These are phyloP conservation scores for Sphagnurus paluster DNA, from an alignment of 1,284 basidiomycete genomes.

Conservation along the genomic window DNA sequence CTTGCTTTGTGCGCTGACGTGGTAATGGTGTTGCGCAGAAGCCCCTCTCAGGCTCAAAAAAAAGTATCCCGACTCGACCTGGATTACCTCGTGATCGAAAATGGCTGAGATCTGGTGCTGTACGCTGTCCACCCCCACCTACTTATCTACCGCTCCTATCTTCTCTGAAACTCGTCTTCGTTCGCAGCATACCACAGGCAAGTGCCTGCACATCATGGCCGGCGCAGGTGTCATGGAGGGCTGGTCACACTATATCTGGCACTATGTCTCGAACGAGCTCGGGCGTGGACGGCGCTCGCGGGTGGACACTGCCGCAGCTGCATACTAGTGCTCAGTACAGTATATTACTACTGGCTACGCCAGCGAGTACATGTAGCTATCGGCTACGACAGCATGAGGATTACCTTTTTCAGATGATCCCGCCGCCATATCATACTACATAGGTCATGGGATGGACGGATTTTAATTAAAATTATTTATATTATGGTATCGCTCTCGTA, in stretches of 20 bases:
- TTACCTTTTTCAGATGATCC: too few species aligned
- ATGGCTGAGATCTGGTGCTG: slow-evolving; percentile 60
- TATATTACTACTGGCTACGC: too few species aligned
- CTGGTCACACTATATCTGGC: slow-evolving; percentile 73
- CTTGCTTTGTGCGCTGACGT: not conserved
- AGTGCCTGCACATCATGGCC: slow-evolving; percentile 65
- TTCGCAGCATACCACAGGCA: slow-evolving; percentile 58
- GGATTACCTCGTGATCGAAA: slow-evolving; percentile 59
- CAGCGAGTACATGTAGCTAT: too few species aligned
- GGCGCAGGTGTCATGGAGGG: slow-evolving; percentile 67
- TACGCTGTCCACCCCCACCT: too few species aligned
- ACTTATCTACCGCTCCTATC: not conserved
- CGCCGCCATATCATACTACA: too few species aligned
- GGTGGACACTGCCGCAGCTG: slow-evolving; percentile 9
- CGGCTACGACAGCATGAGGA: too few species aligned
- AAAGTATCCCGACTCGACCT: slow-evolving; percentile 53
- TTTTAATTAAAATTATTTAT: too few species aligned
- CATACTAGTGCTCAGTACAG: too few species aligned
- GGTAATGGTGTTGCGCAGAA: slow-evolving; percentile 33
- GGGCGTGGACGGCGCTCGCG: slow-evolving; percentile 15
- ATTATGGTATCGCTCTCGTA: too few species aligned
- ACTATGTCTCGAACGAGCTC: slow-evolving; percentile 45
- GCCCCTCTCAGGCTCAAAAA: slow-evolving; percentile 33
- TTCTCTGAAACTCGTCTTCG: not conserved
- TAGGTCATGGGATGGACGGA: too few species aligned